Conservation (phyloP, 1,284 basidiomycete species). For the Fomitopsis betulina region DNA sequence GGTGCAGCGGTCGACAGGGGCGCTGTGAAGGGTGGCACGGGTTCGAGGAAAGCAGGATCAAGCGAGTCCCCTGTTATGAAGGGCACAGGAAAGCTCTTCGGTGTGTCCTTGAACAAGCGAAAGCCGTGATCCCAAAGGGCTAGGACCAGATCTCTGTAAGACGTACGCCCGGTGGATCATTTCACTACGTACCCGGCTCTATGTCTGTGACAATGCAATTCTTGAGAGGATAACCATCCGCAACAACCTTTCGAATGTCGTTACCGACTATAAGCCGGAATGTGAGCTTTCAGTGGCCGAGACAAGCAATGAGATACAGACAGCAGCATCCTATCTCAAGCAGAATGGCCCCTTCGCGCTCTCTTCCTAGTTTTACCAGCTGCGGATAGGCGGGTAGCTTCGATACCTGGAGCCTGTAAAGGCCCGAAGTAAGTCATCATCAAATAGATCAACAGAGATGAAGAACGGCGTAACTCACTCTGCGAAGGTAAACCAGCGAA, state of each 20-base stretch:
- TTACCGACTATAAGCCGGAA: constrained; percentile 32
- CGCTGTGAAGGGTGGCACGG: constrained; percentile 15
- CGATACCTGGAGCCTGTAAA: constrained; percentile 26
- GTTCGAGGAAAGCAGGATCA: constrained; percentile 26
- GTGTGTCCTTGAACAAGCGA: constrained; percentile 23
- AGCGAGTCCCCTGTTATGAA: constrained; percentile 41
- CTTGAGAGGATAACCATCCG: constrained; percentile 32
- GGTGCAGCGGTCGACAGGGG: constrained; percentile 20
- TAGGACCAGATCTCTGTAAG: constrained; percentile 1
- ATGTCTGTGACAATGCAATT: constrained; percentile 32
- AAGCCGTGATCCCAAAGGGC: constrained; percentile 26
- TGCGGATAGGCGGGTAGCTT: constrained; percentile 37
- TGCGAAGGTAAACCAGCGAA: constrained; percentile 2
- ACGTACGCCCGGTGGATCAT: neutral
- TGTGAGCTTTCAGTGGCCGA: neutral
- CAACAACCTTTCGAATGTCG: constrained; percentile 35
- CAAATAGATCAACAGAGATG: neutral
- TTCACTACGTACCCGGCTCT: constrained; percentile 20
- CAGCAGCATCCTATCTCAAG: constrained; percentile 45
- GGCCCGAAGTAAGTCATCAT: neutral
- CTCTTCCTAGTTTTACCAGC: constrained; percentile 33
- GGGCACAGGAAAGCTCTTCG: constrained; percentile 34
- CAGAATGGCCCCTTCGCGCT: constrained; percentile 40
- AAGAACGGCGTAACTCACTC: constrained; percentile 3
- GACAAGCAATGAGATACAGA: constrained; percentile 14